Evolutionary conservation across 371 early-diverging fungal genomes (phyloP).

Genomic region (Dichotomocladium elegans): DNA sequence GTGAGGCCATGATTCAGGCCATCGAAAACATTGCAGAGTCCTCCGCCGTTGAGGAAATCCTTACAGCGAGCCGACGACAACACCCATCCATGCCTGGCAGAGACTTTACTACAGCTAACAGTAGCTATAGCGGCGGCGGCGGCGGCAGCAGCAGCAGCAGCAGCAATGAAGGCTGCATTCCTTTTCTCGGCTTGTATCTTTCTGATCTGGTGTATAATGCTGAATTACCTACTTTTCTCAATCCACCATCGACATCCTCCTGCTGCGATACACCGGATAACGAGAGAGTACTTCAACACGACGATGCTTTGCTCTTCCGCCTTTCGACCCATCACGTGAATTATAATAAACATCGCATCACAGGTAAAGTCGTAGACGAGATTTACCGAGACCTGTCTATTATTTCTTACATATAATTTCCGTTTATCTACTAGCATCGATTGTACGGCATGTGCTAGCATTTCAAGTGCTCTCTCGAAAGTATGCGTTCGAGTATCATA

Average conservation of each 20-base stretch:
- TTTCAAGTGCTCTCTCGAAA: too few relatives aligned
- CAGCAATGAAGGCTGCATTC: constrained; percentile 64
- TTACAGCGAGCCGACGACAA: constrained; percentile 18
- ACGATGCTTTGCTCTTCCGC: constrained; percentile 17
- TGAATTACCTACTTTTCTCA: constrained; percentile 57
- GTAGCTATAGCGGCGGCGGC: too few relatives aligned
- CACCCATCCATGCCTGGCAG: constrained; percentile 6
- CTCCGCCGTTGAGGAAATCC: constrained; percentile 37
- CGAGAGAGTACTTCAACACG: not conserved
- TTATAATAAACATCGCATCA: constrained; percentile 62
- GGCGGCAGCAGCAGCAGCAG: too few relatives aligned
- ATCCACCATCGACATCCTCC: not conserved
- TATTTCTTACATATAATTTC: too few relatives aligned
- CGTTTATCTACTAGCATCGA: too few relatives aligned
- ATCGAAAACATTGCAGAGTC: constrained; percentile 40
- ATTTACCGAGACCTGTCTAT: too few relatives aligned
- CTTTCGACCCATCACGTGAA: constrained; percentile 47
- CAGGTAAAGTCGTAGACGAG: too few relatives aligned
- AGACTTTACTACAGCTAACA: too few relatives aligned
- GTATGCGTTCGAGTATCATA: too few relatives aligned
- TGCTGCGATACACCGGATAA: not conserved
- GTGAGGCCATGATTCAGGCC: constrained; percentile 52
- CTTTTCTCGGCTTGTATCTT: constrained; percentile 59
- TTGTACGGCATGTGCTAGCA: too few relatives aligned
- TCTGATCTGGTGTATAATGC: constrained; percentile 65